These are phyloP conservation scores for Ceratobasidium sp. DNA, from an alignment of 1,284 basidiomycete genomes.

Conservation along the genomic window DNA sequence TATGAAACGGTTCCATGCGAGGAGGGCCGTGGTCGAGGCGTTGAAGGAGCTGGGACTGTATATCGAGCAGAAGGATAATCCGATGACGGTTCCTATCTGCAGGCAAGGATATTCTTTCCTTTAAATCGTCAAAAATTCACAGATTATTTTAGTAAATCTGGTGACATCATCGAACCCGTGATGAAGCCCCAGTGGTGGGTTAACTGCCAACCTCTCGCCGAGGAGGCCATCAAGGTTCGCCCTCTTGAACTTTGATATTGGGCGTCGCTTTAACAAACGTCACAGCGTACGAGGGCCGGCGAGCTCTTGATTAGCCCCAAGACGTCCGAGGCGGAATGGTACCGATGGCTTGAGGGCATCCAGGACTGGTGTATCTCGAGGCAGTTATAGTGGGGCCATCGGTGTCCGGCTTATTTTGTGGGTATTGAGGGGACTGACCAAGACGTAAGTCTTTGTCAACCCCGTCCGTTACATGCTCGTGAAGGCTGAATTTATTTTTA, in stretches of 20 bases:
- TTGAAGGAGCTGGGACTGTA: constrained; percentile 89
- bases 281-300: constrained; percentile 83
- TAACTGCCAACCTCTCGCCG: constrained; percentile 90
- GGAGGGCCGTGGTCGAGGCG: constrained; percentile 84
- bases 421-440: constrained; percentile 82
- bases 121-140: not conserved
- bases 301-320: constrained; percentile 88
- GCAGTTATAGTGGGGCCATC: constrained; percentile 99
- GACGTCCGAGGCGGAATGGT: constrained; percentile 93
- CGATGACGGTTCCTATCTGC: constrained; percentile 95
- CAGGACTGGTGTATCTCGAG: constrained; percentile 99
- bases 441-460: constrained; percentile 65
- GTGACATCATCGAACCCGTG: constrained; percentile 95
- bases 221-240: constrained; percentile 84
- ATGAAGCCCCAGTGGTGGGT: constrained; percentile 99
- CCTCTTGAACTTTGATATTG: not conserved
- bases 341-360: constrained; percentile 94
- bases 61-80: constrained; percentile 93
- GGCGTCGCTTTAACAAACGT: not conserved
- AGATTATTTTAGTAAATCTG: constrained; percentile 78
- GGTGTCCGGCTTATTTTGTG: constrained; percentile 95
- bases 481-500: constrained; percentile 49
- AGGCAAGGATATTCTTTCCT: constrained; percentile 58
- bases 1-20: constrained; percentile 96
- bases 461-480: not conserved